Evolutionary conservation across 345 rosid genomes (phyloP), one percentile per base, ranked within the genome.

Genomic region (Clarkia xantiana): DNA sequence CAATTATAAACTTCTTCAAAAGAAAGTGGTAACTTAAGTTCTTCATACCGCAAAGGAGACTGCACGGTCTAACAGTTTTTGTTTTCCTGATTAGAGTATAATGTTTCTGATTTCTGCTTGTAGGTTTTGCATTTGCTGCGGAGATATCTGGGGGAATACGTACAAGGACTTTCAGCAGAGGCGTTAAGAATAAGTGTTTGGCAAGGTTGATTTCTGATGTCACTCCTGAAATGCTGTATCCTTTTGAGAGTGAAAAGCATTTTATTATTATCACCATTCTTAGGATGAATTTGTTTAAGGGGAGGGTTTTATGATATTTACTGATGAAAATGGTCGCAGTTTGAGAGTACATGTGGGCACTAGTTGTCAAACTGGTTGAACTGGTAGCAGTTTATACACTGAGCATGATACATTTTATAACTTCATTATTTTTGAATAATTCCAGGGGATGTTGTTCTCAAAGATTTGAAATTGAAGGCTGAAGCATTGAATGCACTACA

Each of bases 51-150:
- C 36, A 3, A 10, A 29, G 8, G 36, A 29, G 6, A 29, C 36
- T 29, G 36, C 36, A 29, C 9, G 36, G 9, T 29, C 36, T 10
- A 29, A 29, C 34, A 11, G 16, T 40, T 40, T 52, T 38, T 17
- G 23, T 20, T 18, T 8, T 52, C 10, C 11, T 10, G 42, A 14
- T 19, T 49, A 38, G 18, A 5, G 11, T 34, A 19, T 13, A 16
- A 15, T 19, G 23, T 23, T 29, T 29, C 36, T 7, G 36, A 29
- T 3, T 5, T 57, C 14, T 62, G 56, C 10, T 58, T 65, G 61
- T 75, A 86, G 98, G 98, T 91, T 65, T 56, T 91, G 54, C 96
- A 81, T 68, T 72, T 91, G 90, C 98, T 91, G 67, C 93, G 89
- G 65, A 81, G 74, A 70, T 91, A 91, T 69, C 73, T 91, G 71